Percentiles rank a stretch among this genome's conserved stretches.
phyloP scores from a whole-genome alignment of 1,284 basidiomycete species.

The Moniliophthora roreri region DNA sequence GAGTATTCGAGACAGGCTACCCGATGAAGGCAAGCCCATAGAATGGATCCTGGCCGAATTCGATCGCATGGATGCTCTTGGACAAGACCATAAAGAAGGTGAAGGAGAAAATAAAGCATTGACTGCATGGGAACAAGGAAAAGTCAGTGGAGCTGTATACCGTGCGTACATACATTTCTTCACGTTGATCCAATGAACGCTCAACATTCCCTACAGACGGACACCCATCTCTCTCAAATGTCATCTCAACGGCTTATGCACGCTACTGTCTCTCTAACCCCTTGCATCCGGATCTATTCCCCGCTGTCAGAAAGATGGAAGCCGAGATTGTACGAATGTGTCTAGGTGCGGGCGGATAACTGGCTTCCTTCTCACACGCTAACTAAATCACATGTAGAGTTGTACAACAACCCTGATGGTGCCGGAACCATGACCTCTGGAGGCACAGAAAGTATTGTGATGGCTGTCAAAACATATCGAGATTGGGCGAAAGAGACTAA shows the following conservation, averaged over 20 bases:
- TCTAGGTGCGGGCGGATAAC: constrained; percentile 53
- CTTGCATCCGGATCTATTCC: constrained; percentile 95
- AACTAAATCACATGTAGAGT: constrained; percentile 16
- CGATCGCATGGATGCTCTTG: no score
- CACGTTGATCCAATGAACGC: neutral
- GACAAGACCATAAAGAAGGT: no score
- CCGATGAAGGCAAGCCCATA: no score
- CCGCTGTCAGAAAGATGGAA: constrained; percentile 95
- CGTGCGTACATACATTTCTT: constrained; percentile 48
- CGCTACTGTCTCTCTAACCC: constrained; percentile 85
- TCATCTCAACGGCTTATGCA: constrained; percentile 70
- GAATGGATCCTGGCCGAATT: no score
- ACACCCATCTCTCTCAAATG: constrained; percentile 75
- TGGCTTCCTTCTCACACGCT: no score
- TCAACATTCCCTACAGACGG: constrained; percentile 57
- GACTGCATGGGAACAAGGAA: constrained; percentile 40
- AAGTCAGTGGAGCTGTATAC: constrained; percentile 87
- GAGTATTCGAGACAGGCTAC: no score
- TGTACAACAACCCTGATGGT: constrained; percentile 84
- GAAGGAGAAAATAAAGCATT: no score
- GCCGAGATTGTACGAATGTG: constrained; percentile 96
- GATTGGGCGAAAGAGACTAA: constrained; percentile 89
- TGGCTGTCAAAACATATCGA: constrained; percentile 92
- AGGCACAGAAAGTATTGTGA: constrained; percentile 94
- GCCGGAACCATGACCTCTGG: constrained; percentile 94